Evolutionary conservation across 768 basidiomycete species (phyloP), one percentile per base, ranked within the genome.

Genomic region (Pisolithus marmoratus): DNA sequence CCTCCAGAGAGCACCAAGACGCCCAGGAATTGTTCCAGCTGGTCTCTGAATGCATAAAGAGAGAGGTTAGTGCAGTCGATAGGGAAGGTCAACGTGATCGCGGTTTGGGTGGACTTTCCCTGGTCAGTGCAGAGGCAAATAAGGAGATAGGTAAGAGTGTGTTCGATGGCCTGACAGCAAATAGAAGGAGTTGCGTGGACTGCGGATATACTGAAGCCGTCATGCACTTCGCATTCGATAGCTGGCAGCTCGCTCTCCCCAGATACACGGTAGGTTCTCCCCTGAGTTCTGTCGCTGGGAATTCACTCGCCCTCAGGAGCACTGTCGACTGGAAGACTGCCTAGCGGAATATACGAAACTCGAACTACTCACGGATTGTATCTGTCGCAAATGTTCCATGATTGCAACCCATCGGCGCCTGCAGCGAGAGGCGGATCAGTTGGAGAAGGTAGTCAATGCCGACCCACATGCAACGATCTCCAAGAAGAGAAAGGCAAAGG

Each of bases 11-110:
- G 64, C 95, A 98, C 65, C 95, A 98, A 71, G 95, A 98, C 65
- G 95, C 95, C 5, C 95, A 98, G 63, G 95, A 98, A 64, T 78
- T 98, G n/a, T 97, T 96, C 72, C 87, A 95, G 59, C 83, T 97
- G 29, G 74, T 97, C 8, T 87, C 93, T 1, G 93, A 94, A 65
- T 88, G 84, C 48, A 77, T 97, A 58, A 91, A 91, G 70, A 85
- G 84, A 54, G 95, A 98, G 66, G 76, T 84, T n/a, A 63, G 71
- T 2, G 79, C 84, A 2, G 79, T 96, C 1, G 83, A 85, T 50
- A 78, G 76, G 42, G 91, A 94, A 64, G 79, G 80, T 2, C 72
- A 75, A 41, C 75, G 83, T 38, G 84, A 91, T 62, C 77, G 83
- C 45, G 90, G 91, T 7, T 71, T 93, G 15, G 84, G 83, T 20